Base-by-base conservation (phyloP, 306 rosid species). In the Benincasa hispida region DNA sequence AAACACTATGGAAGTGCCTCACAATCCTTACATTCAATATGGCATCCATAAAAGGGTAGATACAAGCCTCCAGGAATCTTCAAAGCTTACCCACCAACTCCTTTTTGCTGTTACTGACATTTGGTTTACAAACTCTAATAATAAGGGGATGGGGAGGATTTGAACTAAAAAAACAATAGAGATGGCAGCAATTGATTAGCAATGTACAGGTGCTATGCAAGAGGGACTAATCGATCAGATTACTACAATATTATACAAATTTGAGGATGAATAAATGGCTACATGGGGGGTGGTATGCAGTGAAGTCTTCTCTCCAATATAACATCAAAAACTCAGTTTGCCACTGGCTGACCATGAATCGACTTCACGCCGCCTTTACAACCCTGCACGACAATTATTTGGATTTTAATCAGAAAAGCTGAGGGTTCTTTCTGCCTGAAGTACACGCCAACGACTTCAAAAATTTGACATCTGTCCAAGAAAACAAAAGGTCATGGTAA, bases 61-160 rank as follows among this genome's bases (percentile, higher is more conserved):
- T 67, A 21, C 6, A 41, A 50, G n/a, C 57, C 56, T 69, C 35
- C 5, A 47, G 27, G 35, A 28, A 72, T 72, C 22, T 6, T 50
- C 42, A 27, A 27, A 48, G 6, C 17, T n/a, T 17, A 45, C 18
- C 37, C 13, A 72, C 6, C 10, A 72, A 72, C 51, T 3, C 45
- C 25, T 3, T 12, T 72, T 72, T 25, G 27, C 42, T 48, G 25
- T 48, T 72, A 72, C 75, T 45, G 10, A 70, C 59, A 72, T 8
- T 48, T 48, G 42, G 76, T 50, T 48, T 72, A 72, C 76, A 72
- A 27, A 72, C 59, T 25, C 76, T 72, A 72, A 47, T 72, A 47
- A 17, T 28, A 19, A 14, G 45, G 27, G 24, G n/a, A 54, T 41
- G 9, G 47, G 53, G 19, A 3, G 53, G 12, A 15, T 24, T 25